Base-by-base conservation (phyloP, 306 rosid genomes). In the Lathyrus tuberosus region DNA sequence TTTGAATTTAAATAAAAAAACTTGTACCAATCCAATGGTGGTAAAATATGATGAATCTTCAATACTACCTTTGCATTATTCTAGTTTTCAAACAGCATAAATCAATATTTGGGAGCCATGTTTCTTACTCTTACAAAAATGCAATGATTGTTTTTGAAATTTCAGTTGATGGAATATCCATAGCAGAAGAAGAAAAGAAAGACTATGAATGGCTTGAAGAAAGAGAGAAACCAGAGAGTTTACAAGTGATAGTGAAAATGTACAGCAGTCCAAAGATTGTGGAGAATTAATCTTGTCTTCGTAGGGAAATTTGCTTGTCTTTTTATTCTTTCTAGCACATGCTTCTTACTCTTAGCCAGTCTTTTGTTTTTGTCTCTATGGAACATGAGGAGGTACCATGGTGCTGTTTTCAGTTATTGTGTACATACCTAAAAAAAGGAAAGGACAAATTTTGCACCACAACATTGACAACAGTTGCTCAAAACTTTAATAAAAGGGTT, bases 181-280 rank as follows among this genome's bases (percentile, higher is more conserved):
- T 86, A 42, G 70, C 81, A 0, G 96, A 90, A 76, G 87, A 75
- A 40, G 94, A 88, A 76, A 85, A 63, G 77, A 83, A 78, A 31
- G 59, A 54, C 6, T 78, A 90, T 41, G 90, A 91, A 17, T 93
- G 98, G 97, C 98, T 93, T 67, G 65, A 85, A 72, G 96, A 90
- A 78, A 86, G 69, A 67, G 91, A 89, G 78, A 49, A 77, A 37
- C 93, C 89, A 10, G 85, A 82, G 52, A 88, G 83, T 63, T 67
- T 86, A 20, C 65, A 79, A 11, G 85, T 86, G 16, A 81, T 58
- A 64, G 96, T 84, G 77, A 88, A 82, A 47, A 0, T 1, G 82
- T 92, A 89, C 79, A 44, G 65, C n/a, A 96, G 96, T 30, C 95
- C 98, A 12, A 52, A 52, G 76, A 83, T 90, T 69, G 61, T 61